These are phyloP conservation scores for Dentipellis fragilis DNA, from an alignment of 768 basidiomycete species.

Conservation along the genomic window DNA sequence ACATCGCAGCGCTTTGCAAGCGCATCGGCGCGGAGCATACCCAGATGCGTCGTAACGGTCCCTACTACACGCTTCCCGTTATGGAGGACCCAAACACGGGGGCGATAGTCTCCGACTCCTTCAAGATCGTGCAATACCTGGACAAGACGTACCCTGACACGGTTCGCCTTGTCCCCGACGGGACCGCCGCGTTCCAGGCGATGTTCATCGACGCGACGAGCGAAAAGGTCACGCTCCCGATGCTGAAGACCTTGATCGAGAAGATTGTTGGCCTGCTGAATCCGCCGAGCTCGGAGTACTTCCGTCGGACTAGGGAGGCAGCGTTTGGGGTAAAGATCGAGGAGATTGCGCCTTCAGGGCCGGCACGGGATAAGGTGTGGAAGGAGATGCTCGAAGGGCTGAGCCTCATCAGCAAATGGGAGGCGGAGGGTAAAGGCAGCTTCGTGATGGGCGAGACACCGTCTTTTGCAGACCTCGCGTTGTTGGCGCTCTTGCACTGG, in stretches of 20 bases:
- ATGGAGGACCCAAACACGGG: conserved; percentile 38
- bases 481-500: background rate
- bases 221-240: background rate
- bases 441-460: background rate
- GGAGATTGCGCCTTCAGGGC: background rate
- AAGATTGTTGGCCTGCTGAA: background rate
- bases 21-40: conserved; percentile 18
- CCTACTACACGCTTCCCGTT: conserved; percentile 36
- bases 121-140: conserved; percentile 38
- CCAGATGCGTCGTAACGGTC: conserved; percentile 2
- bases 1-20: conserved; percentile 19
- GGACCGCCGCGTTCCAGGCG: background rate
- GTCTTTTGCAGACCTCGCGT: background rate
- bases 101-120: conserved; percentile 30
- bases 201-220: background rate
- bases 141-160: conserved; percentile 34
- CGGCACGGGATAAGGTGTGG: background rate
- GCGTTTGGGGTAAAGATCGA: background rate
- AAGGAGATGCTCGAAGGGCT: background rate
- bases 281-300: background rate
- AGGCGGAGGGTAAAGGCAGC: background rate
- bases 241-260: background rate
- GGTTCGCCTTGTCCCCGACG: background rate
- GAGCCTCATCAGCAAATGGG: background rate
- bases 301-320: background rate